Evolutionary conservation across 2,329 filamentous ascomycete genomes (phyloP).

Genomic region (Akanthomyces muscarius): DNA sequence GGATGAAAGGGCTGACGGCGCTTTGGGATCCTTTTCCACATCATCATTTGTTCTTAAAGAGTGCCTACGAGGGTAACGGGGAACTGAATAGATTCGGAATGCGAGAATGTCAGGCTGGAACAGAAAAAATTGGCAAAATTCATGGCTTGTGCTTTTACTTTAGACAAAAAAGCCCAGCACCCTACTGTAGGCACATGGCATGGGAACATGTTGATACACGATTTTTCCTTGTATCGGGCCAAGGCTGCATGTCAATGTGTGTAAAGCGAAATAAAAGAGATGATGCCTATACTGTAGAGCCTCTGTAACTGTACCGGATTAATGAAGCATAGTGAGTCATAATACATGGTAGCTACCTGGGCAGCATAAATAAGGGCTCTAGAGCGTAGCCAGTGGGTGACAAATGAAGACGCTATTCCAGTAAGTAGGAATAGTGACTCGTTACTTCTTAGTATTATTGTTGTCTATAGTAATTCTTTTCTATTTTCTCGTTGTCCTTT

Average conservation of each 20-base stretch:
- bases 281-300: neutral
- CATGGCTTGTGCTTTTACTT: neutral
- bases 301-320: neutral
- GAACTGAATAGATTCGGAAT: neutral
- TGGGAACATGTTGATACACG: neutral
- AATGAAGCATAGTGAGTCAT: neutral
- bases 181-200: neutral
- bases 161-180: constrained; percentile 6
- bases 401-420: too few relatives aligned
- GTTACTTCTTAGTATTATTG: too few relatives aligned
- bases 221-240: neutral
- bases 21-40: neutral
- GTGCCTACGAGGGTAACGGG: neutral
- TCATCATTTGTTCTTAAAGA: neutral
- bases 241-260: neutral
- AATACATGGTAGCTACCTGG: too few relatives aligned
- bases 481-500: too few relatives aligned
- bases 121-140: neutral
- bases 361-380: too few relatives aligned
- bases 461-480: too few relatives aligned
- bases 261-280: neutral
- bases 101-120: neutral
- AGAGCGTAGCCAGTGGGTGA: too few relatives aligned
- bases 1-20: neutral
- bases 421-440: too few relatives aligned